A percentile compares a stretch with the other conserved stretches of the same genome.
phyloP scores from a whole-genome alignment of 1,284 basidiomycete species.

The Lignosus rhinocerotis region DNA sequence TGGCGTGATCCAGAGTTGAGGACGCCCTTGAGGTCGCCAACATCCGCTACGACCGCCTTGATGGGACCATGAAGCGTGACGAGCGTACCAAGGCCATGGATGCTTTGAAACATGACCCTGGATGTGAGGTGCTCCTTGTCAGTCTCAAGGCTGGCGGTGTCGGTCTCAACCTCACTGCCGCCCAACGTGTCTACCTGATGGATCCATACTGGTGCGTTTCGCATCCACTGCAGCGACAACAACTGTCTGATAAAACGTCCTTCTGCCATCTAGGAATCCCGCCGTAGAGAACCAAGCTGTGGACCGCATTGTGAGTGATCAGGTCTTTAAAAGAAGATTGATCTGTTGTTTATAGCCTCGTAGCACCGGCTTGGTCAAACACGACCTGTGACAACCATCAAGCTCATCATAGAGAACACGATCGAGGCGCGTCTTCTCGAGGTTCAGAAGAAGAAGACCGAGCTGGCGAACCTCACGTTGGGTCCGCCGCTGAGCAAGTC shows the following conservation, averaged over 20 bases:
- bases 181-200: constrained; percentile 90
- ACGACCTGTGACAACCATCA: constrained; percentile 86
- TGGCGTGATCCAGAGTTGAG: constrained; percentile 59
- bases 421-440: constrained; percentile 89
- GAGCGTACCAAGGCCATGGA: constrained; percentile 91
- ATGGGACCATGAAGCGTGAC: constrained; percentile 96
- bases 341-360: constrained; percentile 18
- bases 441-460: constrained; percentile 94
- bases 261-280: constrained; percentile 71
- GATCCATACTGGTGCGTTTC: constrained; percentile 85
- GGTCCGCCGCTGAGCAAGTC: constrained; percentile 80
- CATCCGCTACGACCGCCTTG: constrained; percentile 88
- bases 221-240: neutral
- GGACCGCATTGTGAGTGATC: constrained; percentile 75
- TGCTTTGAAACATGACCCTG: constrained; percentile 80
- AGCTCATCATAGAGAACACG: constrained; percentile 90
- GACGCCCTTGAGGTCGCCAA: constrained; percentile 82
- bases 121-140: constrained; percentile 90
- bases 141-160: constrained; percentile 97
- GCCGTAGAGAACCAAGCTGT: constrained; percentile 97
- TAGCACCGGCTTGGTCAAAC: constrained; percentile 94
- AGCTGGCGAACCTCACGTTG: constrained; percentile 88
- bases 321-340: neutral
- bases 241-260: neutral
- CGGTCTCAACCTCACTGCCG: constrained; percentile 91